A percentile compares a stretch with the other conserved stretches of the same genome.
These are phyloP conservation scores for Coemansia sp. DNA, from an alignment of 192 early-diverging fungal genomes.

Conservation along the genomic window DNA sequence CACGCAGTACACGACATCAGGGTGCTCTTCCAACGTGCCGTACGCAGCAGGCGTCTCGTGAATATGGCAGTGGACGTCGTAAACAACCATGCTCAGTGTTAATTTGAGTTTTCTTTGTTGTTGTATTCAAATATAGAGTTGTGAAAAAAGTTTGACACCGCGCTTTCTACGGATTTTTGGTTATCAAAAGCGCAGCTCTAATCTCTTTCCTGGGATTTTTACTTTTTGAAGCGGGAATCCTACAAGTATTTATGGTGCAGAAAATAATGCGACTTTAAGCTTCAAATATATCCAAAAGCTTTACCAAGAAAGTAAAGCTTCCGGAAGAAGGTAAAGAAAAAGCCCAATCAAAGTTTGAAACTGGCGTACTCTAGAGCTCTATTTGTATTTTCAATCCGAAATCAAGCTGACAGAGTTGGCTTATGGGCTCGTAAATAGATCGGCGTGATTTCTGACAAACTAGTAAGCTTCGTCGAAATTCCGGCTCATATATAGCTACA, in stretches of 20 bases:
- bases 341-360: background rate
- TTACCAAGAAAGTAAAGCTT: constrained; percentile 58
- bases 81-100: constrained; percentile 1
- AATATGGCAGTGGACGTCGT: constrained; percentile 53
- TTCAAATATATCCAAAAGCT: constrained; percentile 52
- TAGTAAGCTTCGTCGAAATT: too few species aligned
- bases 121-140: background rate
- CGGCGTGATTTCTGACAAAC: background rate
- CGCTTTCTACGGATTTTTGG: constrained; percentile 10
- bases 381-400: too few species aligned
- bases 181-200: constrained; percentile 30
- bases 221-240: constrained; percentile 51
- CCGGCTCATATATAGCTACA: too few species aligned
- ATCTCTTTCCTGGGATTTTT: constrained; percentile 10
- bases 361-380: too few species aligned
- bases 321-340: background rate
- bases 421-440: background rate
- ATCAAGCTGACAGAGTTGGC: background rate
- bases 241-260: background rate
- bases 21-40: background rate
- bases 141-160: constrained; percentile 38
- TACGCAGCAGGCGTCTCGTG: constrained; percentile 37
- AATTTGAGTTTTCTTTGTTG: background rate
- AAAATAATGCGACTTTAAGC: constrained; percentile 15
- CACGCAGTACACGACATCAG: constrained; percentile 24